A percentile compares a stretch with the other conserved stretches of the same genome.
Conservation (phyloP, 306 rosid species). For the Prosopis cineraria region DNA sequence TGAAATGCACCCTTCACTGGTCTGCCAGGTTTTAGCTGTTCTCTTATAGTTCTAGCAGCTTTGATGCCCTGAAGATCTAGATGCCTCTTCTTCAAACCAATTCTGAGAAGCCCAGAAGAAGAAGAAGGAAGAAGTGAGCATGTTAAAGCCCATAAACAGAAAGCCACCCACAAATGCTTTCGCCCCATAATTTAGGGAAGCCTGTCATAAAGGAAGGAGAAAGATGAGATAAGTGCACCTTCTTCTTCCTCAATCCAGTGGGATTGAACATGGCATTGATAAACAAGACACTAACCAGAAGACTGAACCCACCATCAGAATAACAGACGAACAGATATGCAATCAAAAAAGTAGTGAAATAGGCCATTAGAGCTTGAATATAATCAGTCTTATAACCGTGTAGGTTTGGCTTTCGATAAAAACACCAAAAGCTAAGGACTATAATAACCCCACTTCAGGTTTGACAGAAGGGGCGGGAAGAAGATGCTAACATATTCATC, state of each 20-base stretch:
- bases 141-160: conserved; percentile 63
- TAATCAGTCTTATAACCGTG: not conserved
- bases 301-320: not conserved
- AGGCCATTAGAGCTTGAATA: conserved; percentile 1
- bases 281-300: not conserved
- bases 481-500: not conserved
- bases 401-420: not conserved
- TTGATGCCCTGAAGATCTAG: conserved; percentile 60
- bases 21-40: conserved; percentile 35
- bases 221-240: not conserved
- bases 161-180: conserved; percentile 48
- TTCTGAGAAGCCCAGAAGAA: conserved; percentile 62
- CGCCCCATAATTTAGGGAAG: conserved; percentile 48
- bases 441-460: not conserved
- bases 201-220: not conserved
- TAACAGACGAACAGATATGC: not conserved
- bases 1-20: conserved; percentile 33
- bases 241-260: not conserved
- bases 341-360: not conserved
- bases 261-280: no score
- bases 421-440: not conserved
- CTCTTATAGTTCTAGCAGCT: conserved; percentile 54
- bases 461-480: not conserved
- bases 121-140: conserved; percentile 54
- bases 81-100: conserved; percentile 68